These are phyloP conservation scores for Paspalum notatum DNA, from an alignment of 176 grass and related monocot species.

Conservation along the genomic window DNA sequence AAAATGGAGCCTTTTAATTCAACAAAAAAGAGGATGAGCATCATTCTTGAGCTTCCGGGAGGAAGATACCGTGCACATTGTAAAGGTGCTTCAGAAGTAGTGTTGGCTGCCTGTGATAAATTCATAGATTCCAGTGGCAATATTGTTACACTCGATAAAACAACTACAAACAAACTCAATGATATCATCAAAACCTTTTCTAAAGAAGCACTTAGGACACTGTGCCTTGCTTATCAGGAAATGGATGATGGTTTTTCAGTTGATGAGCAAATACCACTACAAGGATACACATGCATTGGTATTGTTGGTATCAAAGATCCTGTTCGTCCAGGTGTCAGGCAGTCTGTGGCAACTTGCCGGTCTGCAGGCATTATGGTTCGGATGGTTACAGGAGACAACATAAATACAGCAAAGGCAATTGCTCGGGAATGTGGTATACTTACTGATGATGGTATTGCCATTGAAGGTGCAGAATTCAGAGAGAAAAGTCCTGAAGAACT, in stretches of 20 bases:
- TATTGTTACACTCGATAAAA: slow-evolving; percentile 49
- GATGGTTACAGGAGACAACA: slow-evolving; percentile 84
- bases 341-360: slow-evolving; percentile 64
- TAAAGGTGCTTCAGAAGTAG: slow-evolving; percentile 79
- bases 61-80: slow-evolving; percentile 57
- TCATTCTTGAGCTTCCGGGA: slow-evolving; percentile 54
- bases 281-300: slow-evolving; percentile 67
- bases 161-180: slow-evolving; percentile 35
- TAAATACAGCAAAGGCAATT: slow-evolving; percentile 79
- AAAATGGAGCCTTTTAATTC: slow-evolving; percentile 82
- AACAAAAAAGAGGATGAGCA: slow-evolving; percentile 69
- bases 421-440: slow-evolving; percentile 76
- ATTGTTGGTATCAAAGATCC: slow-evolving; percentile 84
- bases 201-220: slow-evolving; percentile 63
- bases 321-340: slow-evolving; percentile 53
- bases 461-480: slow-evolving; percentile 71
- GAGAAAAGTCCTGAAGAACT: slow-evolving; percentile 70
- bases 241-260: slow-evolving; percentile 40
- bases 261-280: slow-evolving; percentile 50
- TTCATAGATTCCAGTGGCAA: slow-evolving; percentile 53
- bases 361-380: slow-evolving; percentile 68
- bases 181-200: slow-evolving; percentile 62
- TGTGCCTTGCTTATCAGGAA: slow-evolving; percentile 68
- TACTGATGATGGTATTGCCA: slow-evolving; percentile 65
- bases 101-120: slow-evolving; percentile 61